phyloP scores from a whole-genome alignment of 1,139 yeast genomes.

The Scheffersomyces segobiensis region DNA sequence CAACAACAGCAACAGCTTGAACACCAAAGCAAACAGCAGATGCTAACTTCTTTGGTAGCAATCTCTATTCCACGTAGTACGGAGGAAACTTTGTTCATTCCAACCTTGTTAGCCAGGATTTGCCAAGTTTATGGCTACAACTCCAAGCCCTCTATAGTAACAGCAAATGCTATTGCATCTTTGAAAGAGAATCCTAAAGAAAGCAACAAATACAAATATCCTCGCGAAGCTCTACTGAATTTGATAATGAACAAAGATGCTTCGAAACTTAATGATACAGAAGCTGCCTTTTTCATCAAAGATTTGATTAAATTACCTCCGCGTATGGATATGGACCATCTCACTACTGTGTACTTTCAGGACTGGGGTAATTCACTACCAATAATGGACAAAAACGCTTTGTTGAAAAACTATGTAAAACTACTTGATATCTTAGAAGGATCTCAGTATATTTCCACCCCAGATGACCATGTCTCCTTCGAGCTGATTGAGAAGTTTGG shows the following conservation, averaged over 20 bases:
- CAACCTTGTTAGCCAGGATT: conserved; percentile 65
- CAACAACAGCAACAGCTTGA: conserved; percentile 22
- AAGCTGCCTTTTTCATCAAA: conserved; percentile 45
- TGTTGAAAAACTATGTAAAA: conserved; percentile 56
- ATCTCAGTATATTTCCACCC: conserved; percentile 8
- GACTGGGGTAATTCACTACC: conserved; percentile 80
- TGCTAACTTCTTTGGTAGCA: conserved; percentile 66
- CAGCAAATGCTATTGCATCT: conserved; percentile 70
- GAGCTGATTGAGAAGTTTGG: conserved; percentile 58
- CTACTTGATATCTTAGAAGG: conserved; percentile 45
- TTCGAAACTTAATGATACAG: conserved; percentile 26
- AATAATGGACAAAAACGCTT: conserved; percentile 63
- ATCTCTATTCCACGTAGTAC: conserved; percentile 75
- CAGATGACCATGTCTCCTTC: conserved; percentile 14
- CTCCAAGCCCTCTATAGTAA: conserved; percentile 63
- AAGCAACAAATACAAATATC: conserved; percentile 3
- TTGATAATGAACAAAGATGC: conserved; percentile 34
- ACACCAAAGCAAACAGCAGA: conserved; percentile 45
- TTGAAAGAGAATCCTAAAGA: conserved; percentile 49
- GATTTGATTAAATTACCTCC: conserved; percentile 50
- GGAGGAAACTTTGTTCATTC: conserved; percentile 73
- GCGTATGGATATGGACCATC: conserved; percentile 55
- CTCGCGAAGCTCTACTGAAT: conserved; percentile 16
- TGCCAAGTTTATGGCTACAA: conserved; percentile 71
- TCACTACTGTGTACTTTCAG: conserved; percentile 64